phyloP scores from a whole-genome alignment of 495 filamentous ascomycete genomes.

The Tuber aestivum region DNA sequence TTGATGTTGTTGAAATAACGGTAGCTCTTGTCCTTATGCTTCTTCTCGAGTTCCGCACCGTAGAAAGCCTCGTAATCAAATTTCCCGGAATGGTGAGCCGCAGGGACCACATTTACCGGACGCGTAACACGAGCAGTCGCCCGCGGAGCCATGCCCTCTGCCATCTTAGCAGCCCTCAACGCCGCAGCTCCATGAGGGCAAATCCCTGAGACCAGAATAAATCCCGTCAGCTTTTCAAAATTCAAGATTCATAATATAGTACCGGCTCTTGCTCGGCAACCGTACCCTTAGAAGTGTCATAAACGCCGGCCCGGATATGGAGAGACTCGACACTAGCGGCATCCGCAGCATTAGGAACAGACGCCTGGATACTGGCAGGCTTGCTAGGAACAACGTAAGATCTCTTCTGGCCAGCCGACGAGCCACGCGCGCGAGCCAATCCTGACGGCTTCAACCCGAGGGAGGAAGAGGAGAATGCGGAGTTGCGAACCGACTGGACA shows the following conservation, averaged over 20 bases:
- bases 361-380: slow-evolving; percentile 29
- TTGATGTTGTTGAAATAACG: slow-evolving; percentile 99
- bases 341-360: slow-evolving; percentile 25
- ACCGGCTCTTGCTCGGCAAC: background rate
- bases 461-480: slow-evolving; percentile 36
- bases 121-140: slow-evolving; percentile 33
- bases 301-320: slow-evolving; percentile 38
- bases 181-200: slow-evolving; percentile 41
- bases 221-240: background rate
- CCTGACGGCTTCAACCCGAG: slow-evolving; percentile 42
- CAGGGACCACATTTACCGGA: slow-evolving; percentile 43
- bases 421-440: slow-evolving; percentile 38
- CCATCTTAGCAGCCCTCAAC: slow-evolving; percentile 33
- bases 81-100: slow-evolving; percentile 44
- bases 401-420: slow-evolving; percentile 38
- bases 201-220: slow-evolving; percentile 25
- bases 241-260: slow-evolving; percentile 12
- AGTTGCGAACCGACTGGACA: slow-evolving; percentile 66
- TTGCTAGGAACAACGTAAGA: slow-evolving; percentile 41
- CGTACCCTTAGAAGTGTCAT: slow-evolving; percentile 40
- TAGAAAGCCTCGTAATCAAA: slow-evolving; percentile 95
- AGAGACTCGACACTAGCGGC: slow-evolving; percentile 34
- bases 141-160: slow-evolving; percentile 25
- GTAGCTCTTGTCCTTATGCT: slow-evolving; percentile 99
- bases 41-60: slow-evolving; percentile 81